Evolutionary conservation across 2,329 filamentous ascomycete species (phyloP).

Genomic region (Colletotrichum sp.): DNA sequence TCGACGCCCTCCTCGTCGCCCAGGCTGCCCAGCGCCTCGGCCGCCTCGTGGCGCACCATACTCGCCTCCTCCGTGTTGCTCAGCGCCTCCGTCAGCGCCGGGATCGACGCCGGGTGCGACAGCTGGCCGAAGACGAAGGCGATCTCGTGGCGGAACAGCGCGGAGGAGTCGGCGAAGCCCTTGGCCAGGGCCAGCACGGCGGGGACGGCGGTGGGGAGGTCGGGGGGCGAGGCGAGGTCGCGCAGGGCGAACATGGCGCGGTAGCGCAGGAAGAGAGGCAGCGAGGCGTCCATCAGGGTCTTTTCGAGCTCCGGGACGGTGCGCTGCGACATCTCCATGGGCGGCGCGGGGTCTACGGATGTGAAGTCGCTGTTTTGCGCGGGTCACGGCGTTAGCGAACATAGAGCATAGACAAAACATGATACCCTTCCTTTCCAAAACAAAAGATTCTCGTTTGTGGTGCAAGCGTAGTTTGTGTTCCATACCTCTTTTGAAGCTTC

Average conservation of each 20-base stretch:
- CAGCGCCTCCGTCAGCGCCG: slow-evolving; percentile 79
- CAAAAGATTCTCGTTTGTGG: background rate
- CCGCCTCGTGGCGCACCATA: slow-evolving; percentile 98
- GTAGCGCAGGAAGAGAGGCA: slow-evolving; percentile 90
- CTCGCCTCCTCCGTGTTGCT: slow-evolving; percentile 82
- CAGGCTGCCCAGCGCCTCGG: slow-evolving; percentile 91
- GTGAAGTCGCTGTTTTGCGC: slow-evolving; percentile 78
- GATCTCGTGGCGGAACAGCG: slow-evolving; percentile 96
- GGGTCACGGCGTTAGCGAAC: slow-evolving; percentile 9
- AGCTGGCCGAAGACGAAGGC: slow-evolving; percentile 98
- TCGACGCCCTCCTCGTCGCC: slow-evolving; percentile 95
- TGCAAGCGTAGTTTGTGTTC: background rate
- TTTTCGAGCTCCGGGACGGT: slow-evolving; percentile 78
- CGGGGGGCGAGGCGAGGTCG: slow-evolving; percentile 91
- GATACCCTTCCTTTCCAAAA: background rate
- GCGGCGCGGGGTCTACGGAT: slow-evolving; percentile 93
- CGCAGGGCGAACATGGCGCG: slow-evolving; percentile 97
- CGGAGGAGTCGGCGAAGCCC: slow-evolving; percentile 84
- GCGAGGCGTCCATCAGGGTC: slow-evolving; percentile 77
- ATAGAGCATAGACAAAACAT: background rate
- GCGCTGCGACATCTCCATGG: slow-evolving; percentile 73
- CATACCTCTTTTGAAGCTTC: slow-evolving; percentile 80
- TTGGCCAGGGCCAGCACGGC: slow-evolving; percentile 85
- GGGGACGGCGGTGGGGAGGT: slow-evolving; percentile 87
- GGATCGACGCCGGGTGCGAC: slow-evolving; percentile 95